phyloP scores from a whole-genome alignment of 805 yeast genomes.

The Metschnikowia gelsemii region DNA sequence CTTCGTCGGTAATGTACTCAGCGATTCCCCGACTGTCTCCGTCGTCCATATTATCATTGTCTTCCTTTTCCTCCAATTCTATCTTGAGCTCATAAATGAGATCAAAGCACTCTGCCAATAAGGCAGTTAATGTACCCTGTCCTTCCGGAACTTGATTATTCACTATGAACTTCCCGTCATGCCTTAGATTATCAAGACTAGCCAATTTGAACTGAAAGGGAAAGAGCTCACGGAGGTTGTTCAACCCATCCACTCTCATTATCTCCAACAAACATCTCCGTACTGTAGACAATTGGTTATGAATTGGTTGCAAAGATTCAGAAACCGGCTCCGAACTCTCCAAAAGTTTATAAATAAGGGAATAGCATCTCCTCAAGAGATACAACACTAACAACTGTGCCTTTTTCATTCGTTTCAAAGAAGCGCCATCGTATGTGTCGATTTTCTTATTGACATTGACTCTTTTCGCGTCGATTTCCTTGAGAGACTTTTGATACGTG shows the following conservation, averaged over 20 bases:
- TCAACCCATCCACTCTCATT: slow-evolving; percentile 88
- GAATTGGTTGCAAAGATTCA: slow-evolving; percentile 89
- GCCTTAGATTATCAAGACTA: slow-evolving; percentile 79
- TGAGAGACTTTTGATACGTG: slow-evolving; percentile 71
- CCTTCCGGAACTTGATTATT: slow-evolving; percentile 95
- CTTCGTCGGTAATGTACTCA: slow-evolving; percentile 21
- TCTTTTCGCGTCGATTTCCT: slow-evolving; percentile 70
- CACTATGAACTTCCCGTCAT: slow-evolving; percentile 88
- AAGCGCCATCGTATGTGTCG: slow-evolving; percentile 22
- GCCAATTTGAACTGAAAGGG: slow-evolving; percentile 96
- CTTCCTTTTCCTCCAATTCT: slow-evolving; percentile 69
- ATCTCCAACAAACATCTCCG: slow-evolving; percentile 87
- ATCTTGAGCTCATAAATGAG: slow-evolving; percentile 86
- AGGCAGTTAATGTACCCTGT: slow-evolving; percentile 90
- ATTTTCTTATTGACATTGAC: slow-evolving; percentile 35
- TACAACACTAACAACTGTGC: slow-evolving; percentile 58
- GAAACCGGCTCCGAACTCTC: slow-evolving; percentile 95
- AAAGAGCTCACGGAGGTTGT: slow-evolving; percentile 82
- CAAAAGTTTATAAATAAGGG: slow-evolving; percentile 81
- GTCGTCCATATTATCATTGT: slow-evolving; percentile 18
- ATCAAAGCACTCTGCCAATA: slow-evolving; percentile 92
- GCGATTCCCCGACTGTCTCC: slow-evolving; percentile 7
- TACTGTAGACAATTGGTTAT: slow-evolving; percentile 90
- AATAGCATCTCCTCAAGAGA: slow-evolving; percentile 84
- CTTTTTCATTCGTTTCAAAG: slow-evolving; percentile 27